Evolutionary conservation across 2,329 filamentous ascomycete genomes (phyloP), one percentile per base, ranked within the genome.

Genomic region (Aspergillus quadrilineatus): DNA sequence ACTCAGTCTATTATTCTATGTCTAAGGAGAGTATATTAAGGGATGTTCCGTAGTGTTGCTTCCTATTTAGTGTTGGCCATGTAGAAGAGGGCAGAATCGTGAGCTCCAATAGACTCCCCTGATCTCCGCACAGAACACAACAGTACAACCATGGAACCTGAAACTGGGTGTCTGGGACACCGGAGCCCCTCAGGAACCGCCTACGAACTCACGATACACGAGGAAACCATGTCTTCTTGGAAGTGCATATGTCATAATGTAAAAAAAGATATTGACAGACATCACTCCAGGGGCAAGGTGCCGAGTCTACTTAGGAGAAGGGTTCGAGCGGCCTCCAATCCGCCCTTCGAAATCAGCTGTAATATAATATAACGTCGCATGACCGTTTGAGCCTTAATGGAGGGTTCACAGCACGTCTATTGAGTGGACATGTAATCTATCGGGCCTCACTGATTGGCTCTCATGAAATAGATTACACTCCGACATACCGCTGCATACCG

Each of bases 281-380:
- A 6, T 41, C 34, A 15, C 5, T 37, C 34, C 43, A 45, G 43
- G 43, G 28, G 12, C 43, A 6, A 41, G 15, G 10, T 50, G 15
- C 30, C n/a, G 5, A 53, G 39, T 32, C 22, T 42, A n/a, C 45
- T 44, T 53, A 15, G 41, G 30, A 30, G 15, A 37, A 9, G 15
- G n/a, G 22, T 15, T 45, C 50, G 39, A 39, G 41, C 30, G 4
- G n/a, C 29, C 15, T 37, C 34, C 34, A 37, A 37, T 37, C 34
- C 9, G 9, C n/a, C 39, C 43, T 47, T 39, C 41, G n/a, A 29
- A 50, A 22, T 47, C 36, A 30, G 17, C 12, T 14, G 41, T 55
- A 54, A 36, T 45, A 36, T 55, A 54, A 36, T 45, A 41, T 53
- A 55, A 52, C 58, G 48, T 53, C 37, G 30, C 58, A 57, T 50